These are phyloP conservation scores for Magnolia changhungtana DNA, from an alignment of 164 flowering plant genomes.

Conservation along the genomic window DNA sequence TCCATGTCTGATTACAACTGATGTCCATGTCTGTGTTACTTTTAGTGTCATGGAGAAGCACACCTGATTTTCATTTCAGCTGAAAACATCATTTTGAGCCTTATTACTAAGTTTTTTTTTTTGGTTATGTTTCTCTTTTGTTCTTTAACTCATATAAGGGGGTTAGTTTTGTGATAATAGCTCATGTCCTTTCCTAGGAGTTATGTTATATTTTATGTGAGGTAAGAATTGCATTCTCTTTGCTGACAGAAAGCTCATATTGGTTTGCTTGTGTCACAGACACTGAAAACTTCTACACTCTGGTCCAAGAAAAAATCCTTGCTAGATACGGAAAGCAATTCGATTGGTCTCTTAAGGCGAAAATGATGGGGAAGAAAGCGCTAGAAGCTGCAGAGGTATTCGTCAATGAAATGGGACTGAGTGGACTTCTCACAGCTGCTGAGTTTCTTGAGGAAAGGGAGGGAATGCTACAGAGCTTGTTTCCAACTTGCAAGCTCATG, in stretches of 20 bases:
- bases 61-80: too few relatives aligned
- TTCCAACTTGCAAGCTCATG: conserved; percentile 80
- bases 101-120: too few relatives aligned
- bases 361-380: conserved; percentile 98
- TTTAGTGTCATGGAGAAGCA: too few relatives aligned
- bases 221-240: background rate
- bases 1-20: too few relatives aligned
- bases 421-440: conserved; percentile 67
- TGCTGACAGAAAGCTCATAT: background rate
- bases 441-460: conserved; percentile 83
- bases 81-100: too few relatives aligned
- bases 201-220: too few relatives aligned
- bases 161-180: too few relatives aligned
- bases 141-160: too few relatives aligned
- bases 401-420: conserved; percentile 84
- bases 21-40: too few relatives aligned
- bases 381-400: conserved; percentile 78
- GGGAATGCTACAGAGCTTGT: conserved; percentile 58
- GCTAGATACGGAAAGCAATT: conserved; percentile 73
- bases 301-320: conserved; percentile 82
- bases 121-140: too few relatives aligned
- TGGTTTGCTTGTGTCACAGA: conserved; percentile 42
- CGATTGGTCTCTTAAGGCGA: conserved; percentile 92
- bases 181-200: background rate
- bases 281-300: conserved; percentile 85